These are phyloP conservation scores for Puccinia triticina DNA, from an alignment of 1,284 basidiomycete species.

Conservation along the genomic window DNA sequence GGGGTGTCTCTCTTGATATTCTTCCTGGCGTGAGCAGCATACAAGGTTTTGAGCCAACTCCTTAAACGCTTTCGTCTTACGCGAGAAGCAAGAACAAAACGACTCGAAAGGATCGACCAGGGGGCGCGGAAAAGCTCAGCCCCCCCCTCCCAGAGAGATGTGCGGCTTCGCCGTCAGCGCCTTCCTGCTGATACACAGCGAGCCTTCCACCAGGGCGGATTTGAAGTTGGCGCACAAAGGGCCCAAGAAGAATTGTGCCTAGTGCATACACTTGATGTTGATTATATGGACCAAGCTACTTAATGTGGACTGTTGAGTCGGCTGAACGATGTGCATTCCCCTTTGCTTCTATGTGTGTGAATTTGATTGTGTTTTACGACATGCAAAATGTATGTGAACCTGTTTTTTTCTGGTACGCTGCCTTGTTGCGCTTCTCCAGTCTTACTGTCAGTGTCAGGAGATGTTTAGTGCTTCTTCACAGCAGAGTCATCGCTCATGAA, in stretches of 20 bases:
- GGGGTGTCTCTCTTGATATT: background rate
- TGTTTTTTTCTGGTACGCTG: no score
- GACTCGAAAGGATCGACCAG: no score
- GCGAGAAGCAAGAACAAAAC: no score
- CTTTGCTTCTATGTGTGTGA: background rate
- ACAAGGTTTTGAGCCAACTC: background rate
- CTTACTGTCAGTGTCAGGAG: no score
- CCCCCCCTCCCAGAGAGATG: no score
- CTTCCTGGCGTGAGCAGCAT: background rate
- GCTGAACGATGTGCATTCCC: conserved; percentile 13
- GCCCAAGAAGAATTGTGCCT: background rate
- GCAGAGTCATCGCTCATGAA: background rate
- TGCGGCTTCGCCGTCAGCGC: no score
- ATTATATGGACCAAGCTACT: conserved; percentile 6
- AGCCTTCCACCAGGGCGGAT: no score
- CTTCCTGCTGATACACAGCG: no score
- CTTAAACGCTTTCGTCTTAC: background rate
- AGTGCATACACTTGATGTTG: background rate
- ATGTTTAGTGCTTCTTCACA: background rate
- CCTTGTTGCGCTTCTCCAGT: background rate
- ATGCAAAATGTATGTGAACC: no score
- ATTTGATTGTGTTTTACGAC: background rate
- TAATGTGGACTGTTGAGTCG: background rate
- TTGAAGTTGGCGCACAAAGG: no score
- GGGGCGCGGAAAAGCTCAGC: no score